Base-by-base conservation (phyloP, 78 protist species). In the Polysphondylium violaceum region DNA sequence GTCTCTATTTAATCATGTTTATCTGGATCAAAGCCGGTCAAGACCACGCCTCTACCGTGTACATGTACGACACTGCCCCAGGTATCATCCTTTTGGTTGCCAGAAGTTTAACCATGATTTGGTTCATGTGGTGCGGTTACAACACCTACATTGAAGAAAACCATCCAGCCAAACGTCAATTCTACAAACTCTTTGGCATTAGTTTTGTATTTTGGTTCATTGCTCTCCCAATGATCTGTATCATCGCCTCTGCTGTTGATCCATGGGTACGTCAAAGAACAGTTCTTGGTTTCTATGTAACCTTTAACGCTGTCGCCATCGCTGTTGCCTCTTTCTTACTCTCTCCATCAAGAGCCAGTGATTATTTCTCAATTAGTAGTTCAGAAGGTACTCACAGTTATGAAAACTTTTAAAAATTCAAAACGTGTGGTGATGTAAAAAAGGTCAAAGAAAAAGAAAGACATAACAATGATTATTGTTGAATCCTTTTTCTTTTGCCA, bases 51-150 rank as follows among this genome's bases (percentile, higher is more conserved):
- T 72, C 88, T 31, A 71, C 94, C 21, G 63, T 73, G 25, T 90
- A 90, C 79, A 69, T 90, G 79, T 90, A 90, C 51, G 94, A 90
- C 29, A 90, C 94, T 7, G 88, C 33, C 11, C 94, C 94, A 72
- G 94, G 94, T 71, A 90, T 90, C 38, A 19, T 77, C 25, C 38
- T 90, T 21, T 55, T 90, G 55, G 67, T 90, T 33, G 74, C 65
- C 19, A 60, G 94, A 47, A 43, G 73, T 21, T 31, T 75, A 19
- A 56, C 88, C 11, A 67, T 90, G 94, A n/a, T 67, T 35, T 90
- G 86, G 88, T 90, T 90, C 79, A 75, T 90, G 88, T 90, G 83
- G 78, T 72, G 78, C 33, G 91, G 74, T 44, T 72, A 83, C 51
- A 60, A 55, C 75, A 76, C 88, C 58, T 74, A 79, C 74, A 67